Evolutionary conservation across 2,329 filamentous ascomycete species (phyloP).

Genomic region (Mariannaea sp.): DNA sequence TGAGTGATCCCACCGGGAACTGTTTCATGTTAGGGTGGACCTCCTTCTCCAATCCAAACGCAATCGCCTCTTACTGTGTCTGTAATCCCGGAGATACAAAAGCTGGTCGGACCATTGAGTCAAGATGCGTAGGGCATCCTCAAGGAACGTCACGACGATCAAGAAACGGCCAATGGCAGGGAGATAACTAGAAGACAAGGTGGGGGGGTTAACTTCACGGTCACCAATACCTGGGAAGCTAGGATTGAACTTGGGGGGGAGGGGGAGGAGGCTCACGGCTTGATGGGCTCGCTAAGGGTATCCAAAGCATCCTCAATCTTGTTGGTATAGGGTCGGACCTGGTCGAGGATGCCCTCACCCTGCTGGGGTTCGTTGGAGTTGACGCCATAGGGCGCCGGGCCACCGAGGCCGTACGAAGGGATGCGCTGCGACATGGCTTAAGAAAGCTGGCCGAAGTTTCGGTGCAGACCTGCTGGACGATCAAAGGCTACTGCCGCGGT

Average conservation of each 20-base stretch:
- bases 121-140: constrained; percentile 93
- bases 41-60: background rate
- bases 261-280: constrained; percentile 78
- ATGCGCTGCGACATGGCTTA: constrained; percentile 55
- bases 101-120: constrained; percentile 98
- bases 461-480: constrained; percentile 38
- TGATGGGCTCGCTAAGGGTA: constrained; percentile 84
- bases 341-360: constrained; percentile 68
- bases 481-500: constrained; percentile 2
- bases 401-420: constrained; percentile 82
- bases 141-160: constrained; percentile 97
- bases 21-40: constrained; percentile 47
- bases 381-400: constrained; percentile 70
- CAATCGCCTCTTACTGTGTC: constrained; percentile 72
- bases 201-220: constrained; percentile 24
- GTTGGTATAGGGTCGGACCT: constrained; percentile 92
- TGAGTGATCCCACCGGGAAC: constrained; percentile 90
- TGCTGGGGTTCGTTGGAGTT: constrained; percentile 64
- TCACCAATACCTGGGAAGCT: constrained; percentile 9
- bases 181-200: constrained; percentile 69
- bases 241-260: background rate
- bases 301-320: constrained; percentile 97
- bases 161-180: constrained; percentile 95
- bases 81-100: constrained; percentile 88
- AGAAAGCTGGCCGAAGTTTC: constrained; percentile 20